phyloP scores from a whole-genome alignment of 2,329 filamentous ascomycete species.

The Bipolaris gigantea region DNA sequence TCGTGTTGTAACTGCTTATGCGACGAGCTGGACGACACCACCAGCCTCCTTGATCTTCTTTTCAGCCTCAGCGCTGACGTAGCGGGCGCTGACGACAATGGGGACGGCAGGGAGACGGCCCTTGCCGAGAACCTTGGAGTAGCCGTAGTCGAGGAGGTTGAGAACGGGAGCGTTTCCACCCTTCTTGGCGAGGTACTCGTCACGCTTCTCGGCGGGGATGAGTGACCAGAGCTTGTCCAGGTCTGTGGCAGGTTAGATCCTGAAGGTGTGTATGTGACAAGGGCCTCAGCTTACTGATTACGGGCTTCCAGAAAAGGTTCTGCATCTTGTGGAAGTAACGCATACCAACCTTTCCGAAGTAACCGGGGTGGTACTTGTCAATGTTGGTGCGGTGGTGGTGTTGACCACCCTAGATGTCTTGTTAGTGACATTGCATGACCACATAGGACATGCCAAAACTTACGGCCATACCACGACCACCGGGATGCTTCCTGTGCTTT shows the following conservation, averaged over 20 bases:
- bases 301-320: constrained; percentile 6
- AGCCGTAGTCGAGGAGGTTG: constrained; percentile 95
- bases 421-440: neutral
- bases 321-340: constrained; percentile 75
- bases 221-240: constrained; percentile 99
- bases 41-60: constrained; percentile 98
- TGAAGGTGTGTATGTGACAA: neutral
- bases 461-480: constrained; percentile 65
- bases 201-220: constrained; percentile 88
- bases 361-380: constrained; percentile 95
- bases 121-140: constrained; percentile 99
- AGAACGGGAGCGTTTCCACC: constrained; percentile 94
- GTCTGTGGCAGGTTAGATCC: constrained; percentile 48
- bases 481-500: constrained; percentile 92
- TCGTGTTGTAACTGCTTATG: constrained; percentile 58
- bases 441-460: neutral
- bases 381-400: constrained; percentile 97
- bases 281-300: constrained; percentile 1
- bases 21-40: constrained; percentile 93
- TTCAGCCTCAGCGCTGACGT: constrained; percentile 95
- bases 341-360: constrained; percentile 83
- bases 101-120: constrained; percentile 91
- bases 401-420: constrained; percentile 71
- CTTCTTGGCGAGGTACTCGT: constrained; percentile 84
- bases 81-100: constrained; percentile 90